These are phyloP conservation scores for Phaffomyces thermotolerans DNA, from an alignment of 805 yeast species.

Conservation along the genomic window DNA sequence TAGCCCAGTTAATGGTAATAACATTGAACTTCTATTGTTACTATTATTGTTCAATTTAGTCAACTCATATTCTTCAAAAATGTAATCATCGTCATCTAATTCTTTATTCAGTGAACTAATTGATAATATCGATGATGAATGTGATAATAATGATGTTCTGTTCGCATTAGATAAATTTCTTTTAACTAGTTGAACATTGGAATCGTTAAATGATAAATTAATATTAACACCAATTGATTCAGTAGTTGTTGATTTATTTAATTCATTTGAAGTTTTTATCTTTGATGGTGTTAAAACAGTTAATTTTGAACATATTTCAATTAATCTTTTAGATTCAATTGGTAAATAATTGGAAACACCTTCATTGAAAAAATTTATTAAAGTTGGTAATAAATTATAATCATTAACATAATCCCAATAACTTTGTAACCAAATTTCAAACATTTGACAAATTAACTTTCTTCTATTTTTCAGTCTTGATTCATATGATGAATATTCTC, in stretches of 20 bases:
- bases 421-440: conserved; percentile 83
- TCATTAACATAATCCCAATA: conserved; percentile 73
- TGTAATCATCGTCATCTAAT: conserved; percentile 32
- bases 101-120: conserved; percentile 24
- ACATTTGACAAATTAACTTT: conserved; percentile 56
- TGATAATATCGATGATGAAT: conserved; percentile 27
- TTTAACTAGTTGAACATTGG: conserved; percentile 40
- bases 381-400: conserved; percentile 52
- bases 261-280: conserved; percentile 18
- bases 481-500: conserved; percentile 30
- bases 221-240: not conserved
- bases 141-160: conserved; percentile 28
- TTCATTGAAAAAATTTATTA: conserved; percentile 75
- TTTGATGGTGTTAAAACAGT: conserved; percentile 48
- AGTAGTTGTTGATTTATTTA: not conserved
- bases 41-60: conserved; percentile 31
- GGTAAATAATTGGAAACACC: conserved; percentile 58
- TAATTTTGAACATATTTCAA: conserved; percentile 56
- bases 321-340: conserved; percentile 51
- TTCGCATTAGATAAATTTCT: conserved; percentile 35
- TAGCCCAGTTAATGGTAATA: conserved; percentile 21
- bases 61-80: conserved; percentile 53
- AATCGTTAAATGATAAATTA: conserved; percentile 10
- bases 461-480: conserved; percentile 49
- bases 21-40: conserved; percentile 35